Evolutionary conservation across 2,329 filamentous ascomycete species (phyloP), one percentile per base, ranked within the genome.

Genomic region (Drechslerella dactyloides): DNA sequence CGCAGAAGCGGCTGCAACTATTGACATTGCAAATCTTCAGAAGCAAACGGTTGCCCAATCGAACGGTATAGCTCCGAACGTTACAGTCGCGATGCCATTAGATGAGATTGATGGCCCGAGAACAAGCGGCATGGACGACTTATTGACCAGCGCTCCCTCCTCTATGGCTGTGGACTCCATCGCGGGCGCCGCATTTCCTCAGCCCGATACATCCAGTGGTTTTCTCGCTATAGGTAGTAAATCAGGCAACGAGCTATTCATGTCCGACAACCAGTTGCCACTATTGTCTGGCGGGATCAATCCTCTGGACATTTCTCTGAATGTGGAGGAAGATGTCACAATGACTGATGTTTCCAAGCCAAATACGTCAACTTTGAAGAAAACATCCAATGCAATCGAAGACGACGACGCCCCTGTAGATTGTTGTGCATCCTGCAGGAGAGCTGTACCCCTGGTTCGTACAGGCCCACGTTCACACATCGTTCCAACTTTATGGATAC

Each of bases 401-500:
- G 66, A 70, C 5, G 65, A 70, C 10, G 66, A 70, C 17, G 35
- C 59, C 10, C 59, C 46, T 23, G 52, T 70, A 11, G 69, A 73
- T 42, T 66, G 55, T 50, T 73, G 69, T 21, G 62, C 62, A 24
- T 57, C 42, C 33, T 73, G 69, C 42, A 56, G 61, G 33, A 59
- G 69, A 19, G 69, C 69, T 11, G 61, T 73, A 42, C 69, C 69
- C 6, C 42, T 56, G 24, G 62, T 73, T 27, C 58, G 52, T 33
- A 73, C 53, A 1, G 57, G 61, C 2, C 61, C 60, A 27, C 40
- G 69, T 27, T 61, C 69, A 30, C 69, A 73, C 40, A 66, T 73
- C 52, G 51, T 73, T 19, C 60, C 55, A 19, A 73, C 69, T 13
- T 35, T 65, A 27, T 89, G 87, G 87, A 87, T 89, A 73, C 85